These are phyloP conservation scores for Metarhizium anisopliae DNA, from an alignment of 2,329 filamentous ascomycete genomes.

Conservation along the genomic window DNA sequence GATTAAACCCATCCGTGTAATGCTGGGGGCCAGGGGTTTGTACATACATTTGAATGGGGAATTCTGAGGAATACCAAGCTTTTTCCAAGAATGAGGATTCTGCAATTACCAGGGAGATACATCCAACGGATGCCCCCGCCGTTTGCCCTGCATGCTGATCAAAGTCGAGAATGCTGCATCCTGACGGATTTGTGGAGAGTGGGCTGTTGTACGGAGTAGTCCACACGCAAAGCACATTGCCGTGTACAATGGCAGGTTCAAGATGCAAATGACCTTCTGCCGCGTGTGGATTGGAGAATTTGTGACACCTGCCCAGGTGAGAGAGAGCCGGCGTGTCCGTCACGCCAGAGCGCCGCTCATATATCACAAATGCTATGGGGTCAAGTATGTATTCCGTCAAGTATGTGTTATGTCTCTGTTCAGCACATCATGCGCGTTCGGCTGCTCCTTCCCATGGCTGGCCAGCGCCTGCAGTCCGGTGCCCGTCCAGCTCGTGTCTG, in stretches of 20 bases:
- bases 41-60: too few relatives aligned
- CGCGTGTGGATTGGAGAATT: not conserved
- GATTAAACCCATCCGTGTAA: too few relatives aligned
- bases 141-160: not conserved
- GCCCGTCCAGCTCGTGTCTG: too few relatives aligned
- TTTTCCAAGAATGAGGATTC: not conserved
- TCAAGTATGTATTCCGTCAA: too few relatives aligned
- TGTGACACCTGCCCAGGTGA: not conserved
- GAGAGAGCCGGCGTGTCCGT: not conserved
- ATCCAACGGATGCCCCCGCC: too few relatives aligned
- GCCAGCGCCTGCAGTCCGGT: not conserved
- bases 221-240: not conserved
- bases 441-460: not conserved
- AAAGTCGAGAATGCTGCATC: not conserved
- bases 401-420: not conserved
- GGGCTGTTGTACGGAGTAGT: not conserved
- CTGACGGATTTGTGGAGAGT: not conserved
- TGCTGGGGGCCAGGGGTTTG: too few relatives aligned
- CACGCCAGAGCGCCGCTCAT: not conserved
- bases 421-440: not conserved
- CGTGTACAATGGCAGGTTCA: not conserved
- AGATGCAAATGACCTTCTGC: not conserved
- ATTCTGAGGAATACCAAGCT: too few relatives aligned
- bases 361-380: not conserved
- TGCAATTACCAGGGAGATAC: not conserved